Evolutionary conservation across 2,329 filamentous ascomycete genomes (phyloP).

Genomic region (Penicillium freii): DNA sequence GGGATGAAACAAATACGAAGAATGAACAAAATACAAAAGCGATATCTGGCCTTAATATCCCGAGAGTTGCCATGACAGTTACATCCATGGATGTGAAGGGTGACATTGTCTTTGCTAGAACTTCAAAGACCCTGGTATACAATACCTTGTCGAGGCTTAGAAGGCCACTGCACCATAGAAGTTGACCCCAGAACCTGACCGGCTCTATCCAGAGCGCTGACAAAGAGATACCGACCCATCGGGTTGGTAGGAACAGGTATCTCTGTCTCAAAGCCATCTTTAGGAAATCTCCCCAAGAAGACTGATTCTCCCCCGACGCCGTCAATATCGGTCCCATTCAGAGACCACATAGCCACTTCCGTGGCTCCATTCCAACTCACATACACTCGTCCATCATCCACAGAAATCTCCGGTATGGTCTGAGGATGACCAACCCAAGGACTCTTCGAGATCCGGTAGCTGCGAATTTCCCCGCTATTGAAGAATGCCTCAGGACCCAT

Average conservation of each 20-base stretch:
- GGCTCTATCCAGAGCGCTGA: neutral
- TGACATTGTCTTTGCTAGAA: neutral
- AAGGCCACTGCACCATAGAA: neutral
- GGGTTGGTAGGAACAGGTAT: neutral
- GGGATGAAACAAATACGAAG: too few relatives aligned
- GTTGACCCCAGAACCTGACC: neutral
- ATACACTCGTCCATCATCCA: slow-evolving; percentile 35
- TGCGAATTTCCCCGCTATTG: too few relatives aligned
- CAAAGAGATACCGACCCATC: neutral
- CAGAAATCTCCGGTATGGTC: slow-evolving; percentile 13
- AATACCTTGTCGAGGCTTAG: neutral
- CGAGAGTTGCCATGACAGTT: neutral
- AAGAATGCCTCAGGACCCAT: too few relatives aligned
- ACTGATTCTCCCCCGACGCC: neutral
- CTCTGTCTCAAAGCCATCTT: neutral
- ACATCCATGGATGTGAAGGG: too few relatives aligned
- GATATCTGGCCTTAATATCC: neutral
- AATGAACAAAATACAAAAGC: too few relatives aligned
- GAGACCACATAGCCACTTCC: slow-evolving; percentile 15
- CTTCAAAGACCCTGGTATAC: neutral
- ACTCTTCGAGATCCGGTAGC: too few relatives aligned
- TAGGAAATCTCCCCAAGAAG: neutral
- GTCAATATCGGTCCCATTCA: neutral
- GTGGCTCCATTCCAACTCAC: slow-evolving; percentile 46
- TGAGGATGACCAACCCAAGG: too few relatives aligned